Evolutionary conservation across 495 filamentous ascomycete species (phyloP).

Genomic region (Daldinia concentrica): DNA sequence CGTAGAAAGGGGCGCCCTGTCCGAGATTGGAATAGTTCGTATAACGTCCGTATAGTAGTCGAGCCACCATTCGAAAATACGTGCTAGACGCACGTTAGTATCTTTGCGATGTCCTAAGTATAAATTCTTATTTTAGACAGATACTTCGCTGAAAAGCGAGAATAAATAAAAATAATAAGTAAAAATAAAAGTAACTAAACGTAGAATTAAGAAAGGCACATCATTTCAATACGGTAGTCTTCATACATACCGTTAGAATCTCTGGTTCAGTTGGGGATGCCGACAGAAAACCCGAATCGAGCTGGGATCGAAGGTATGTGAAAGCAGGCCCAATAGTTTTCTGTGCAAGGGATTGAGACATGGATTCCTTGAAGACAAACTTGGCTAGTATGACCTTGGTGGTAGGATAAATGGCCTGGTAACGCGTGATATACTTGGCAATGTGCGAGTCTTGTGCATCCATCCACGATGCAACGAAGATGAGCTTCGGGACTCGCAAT

Average conservation of each 20-base stretch:
- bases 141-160: neutral
- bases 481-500: conserved; percentile 47
- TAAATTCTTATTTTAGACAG: neutral
- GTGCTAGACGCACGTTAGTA: conserved; percentile 39
- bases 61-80: conserved; percentile 58
- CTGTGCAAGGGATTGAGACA: conserved; percentile 11
- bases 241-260: conserved; percentile 45
- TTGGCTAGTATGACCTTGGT: conserved; percentile 54
- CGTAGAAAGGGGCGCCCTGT: conserved; percentile 29
- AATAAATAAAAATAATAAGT: neutral
- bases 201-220: no score
- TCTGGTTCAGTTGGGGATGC: conserved; percentile 40
- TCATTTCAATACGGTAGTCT: neutral
- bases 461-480: conserved; percentile 58
- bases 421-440: conserved; percentile 54
- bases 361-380: conserved; percentile 45
- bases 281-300: conserved; percentile 37
- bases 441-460: conserved; percentile 57
- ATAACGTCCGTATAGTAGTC: conserved; percentile 40
- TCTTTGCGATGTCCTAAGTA: neutral
- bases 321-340: conserved; percentile 37
- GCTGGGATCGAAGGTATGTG: conserved; percentile 34
- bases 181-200: no score
- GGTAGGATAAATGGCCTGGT: conserved; percentile 53
- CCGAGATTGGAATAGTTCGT: conserved; percentile 32